Percentiles rank a stretch among this genome's conserved stretches.
Evolutionary conservation across 179 eudicot genomes (phyloP).

Genomic region (Drosera spatulata): DNA sequence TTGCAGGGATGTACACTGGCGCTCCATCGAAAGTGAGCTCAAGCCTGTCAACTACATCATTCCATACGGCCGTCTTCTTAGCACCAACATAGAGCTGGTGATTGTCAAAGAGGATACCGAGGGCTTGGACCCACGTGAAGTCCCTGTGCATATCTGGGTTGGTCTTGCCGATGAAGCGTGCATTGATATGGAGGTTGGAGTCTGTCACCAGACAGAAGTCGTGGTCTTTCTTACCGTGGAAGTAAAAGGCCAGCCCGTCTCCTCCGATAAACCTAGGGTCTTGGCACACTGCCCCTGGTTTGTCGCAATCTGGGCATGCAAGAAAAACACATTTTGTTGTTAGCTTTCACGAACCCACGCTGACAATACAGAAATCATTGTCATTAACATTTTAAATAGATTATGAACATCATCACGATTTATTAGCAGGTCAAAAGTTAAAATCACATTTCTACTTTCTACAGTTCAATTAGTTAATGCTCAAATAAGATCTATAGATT

Average conservation of each 20-base stretch:
- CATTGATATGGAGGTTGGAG: constrained; percentile 55
- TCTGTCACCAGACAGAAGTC: constrained; percentile 47
- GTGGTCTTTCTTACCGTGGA: constrained; percentile 8
- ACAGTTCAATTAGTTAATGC: background rate
- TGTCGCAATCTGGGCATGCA: constrained; percentile 26
- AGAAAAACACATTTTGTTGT: constrained; percentile 25
- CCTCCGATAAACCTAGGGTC: too few species aligned
- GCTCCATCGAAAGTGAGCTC: constrained; percentile 31
- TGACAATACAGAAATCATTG: too few species aligned
- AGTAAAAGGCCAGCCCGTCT: too few species aligned
- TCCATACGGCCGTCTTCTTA: constrained; percentile 2
- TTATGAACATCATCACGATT: too few species aligned
- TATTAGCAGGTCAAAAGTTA: too few species aligned
- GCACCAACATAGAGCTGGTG: constrained; percentile 37
- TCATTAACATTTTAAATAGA: too few species aligned
- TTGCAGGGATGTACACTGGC: constrained; percentile 22
- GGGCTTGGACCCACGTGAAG: constrained; percentile 52
- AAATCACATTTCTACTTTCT: too few species aligned
- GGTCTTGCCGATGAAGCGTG: constrained; percentile 43
- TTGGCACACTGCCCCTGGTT: too few species aligned
- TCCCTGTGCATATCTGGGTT: constrained; percentile 23
- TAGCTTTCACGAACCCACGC: too few species aligned
- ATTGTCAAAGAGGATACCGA: constrained; percentile 29
- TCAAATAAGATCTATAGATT: too few species aligned
- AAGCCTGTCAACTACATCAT: constrained; percentile 34